Evolutionary conservation across 2,329 filamentous ascomycete species (phyloP).

Genomic region (Clarireedia homoeocarpa): DNA sequence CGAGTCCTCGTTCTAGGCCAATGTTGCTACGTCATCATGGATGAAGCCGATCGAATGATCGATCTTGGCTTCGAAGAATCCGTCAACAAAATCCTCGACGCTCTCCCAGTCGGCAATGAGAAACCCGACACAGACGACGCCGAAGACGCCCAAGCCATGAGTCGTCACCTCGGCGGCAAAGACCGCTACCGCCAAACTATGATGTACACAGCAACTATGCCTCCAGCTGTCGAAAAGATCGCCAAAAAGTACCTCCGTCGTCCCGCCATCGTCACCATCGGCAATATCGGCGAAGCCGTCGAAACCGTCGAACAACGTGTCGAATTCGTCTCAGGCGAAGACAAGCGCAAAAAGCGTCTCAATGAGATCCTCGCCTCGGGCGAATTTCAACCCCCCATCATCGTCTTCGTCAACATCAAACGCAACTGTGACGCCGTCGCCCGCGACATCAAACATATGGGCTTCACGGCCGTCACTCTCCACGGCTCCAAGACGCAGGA

Average conservation of each 20-base stretch:
- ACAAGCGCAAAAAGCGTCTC: conserved; percentile 95
- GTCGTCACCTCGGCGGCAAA: conserved; percentile 62
- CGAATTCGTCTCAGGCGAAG: conserved; percentile 83
- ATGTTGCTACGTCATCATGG: conserved; percentile 98
- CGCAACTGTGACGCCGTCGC: conserved; percentile 95
- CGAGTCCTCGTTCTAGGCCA: conserved; percentile 87
- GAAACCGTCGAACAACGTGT: conserved; percentile 97
- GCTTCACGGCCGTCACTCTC: conserved; percentile 80
- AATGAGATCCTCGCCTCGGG: conserved; percentile 76
- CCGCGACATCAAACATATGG: conserved; percentile 88
- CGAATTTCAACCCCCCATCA: conserved; percentile 82
- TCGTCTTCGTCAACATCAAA: conserved; percentile 99
- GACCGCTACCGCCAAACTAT: conserved; percentile 93
- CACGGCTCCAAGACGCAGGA: conserved; percentile 97
- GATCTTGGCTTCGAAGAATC: conserved; percentile 97
- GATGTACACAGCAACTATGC: conserved; percentile 99
- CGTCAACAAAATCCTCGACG: conserved; percentile 94
- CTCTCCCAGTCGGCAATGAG: conserved; percentile 84
- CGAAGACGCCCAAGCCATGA: conserved; percentile 81
- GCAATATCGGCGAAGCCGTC: conserved; percentile 89
- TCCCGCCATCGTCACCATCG: conserved; percentile 89
- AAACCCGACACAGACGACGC: conserved; percentile 92
- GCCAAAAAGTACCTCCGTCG: conserved; percentile 94
- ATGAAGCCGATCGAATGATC: conserved; percentile 98
- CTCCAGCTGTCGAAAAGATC: conserved; percentile 82